Percentiles rank a stretch among this genome's conserved stretches.
These are phyloP conservation scores for Taphrina sp. DNA, from an alignment of 1,139 yeast species.

Conservation along the genomic window DNA sequence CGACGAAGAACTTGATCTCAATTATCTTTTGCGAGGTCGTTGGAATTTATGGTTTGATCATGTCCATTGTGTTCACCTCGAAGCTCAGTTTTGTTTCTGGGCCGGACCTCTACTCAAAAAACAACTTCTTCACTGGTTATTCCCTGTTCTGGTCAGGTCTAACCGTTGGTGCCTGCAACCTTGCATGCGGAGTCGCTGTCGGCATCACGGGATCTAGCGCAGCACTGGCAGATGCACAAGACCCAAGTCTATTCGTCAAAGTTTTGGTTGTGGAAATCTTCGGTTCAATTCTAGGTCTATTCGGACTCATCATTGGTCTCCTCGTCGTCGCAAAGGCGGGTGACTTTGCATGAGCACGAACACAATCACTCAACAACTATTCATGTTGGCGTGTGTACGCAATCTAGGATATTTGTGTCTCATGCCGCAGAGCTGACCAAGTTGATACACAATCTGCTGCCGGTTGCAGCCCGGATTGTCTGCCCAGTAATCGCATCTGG, in stretches of 20 bases:
- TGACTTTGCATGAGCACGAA: constrained; percentile 18
- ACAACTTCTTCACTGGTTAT: constrained; percentile 84
- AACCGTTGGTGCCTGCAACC: constrained; percentile 89
- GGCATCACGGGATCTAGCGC: constrained; percentile 98
- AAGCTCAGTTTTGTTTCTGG: constrained; percentile 74
- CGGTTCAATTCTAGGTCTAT: constrained; percentile 91
- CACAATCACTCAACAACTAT: no score
- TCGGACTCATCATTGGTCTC: constrained; percentile 45
- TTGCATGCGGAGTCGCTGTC: constrained; percentile 95
- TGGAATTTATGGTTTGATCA: constrained; percentile 95
- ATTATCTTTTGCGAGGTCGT: constrained; percentile 99
- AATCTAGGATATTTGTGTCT: no score
- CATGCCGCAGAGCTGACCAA: no score
- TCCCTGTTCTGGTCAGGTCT: constrained; percentile 98
- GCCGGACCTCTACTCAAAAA: constrained; percentile 64
- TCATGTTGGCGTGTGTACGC: neutral
- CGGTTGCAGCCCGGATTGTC: no score
- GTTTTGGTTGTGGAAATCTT: constrained; percentile 92
- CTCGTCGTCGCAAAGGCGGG: constrained; percentile 31
- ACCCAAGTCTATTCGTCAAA: constrained; percentile 89
- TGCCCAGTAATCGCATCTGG: no score
- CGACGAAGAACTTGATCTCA: constrained; percentile 90
- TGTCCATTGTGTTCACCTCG: constrained; percentile 95
- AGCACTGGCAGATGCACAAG: constrained; percentile 97
- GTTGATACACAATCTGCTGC: no score